Evolutionary conservation across 805 yeast species (phyloP).

Genomic region (Saturnispora sekii): DNA sequence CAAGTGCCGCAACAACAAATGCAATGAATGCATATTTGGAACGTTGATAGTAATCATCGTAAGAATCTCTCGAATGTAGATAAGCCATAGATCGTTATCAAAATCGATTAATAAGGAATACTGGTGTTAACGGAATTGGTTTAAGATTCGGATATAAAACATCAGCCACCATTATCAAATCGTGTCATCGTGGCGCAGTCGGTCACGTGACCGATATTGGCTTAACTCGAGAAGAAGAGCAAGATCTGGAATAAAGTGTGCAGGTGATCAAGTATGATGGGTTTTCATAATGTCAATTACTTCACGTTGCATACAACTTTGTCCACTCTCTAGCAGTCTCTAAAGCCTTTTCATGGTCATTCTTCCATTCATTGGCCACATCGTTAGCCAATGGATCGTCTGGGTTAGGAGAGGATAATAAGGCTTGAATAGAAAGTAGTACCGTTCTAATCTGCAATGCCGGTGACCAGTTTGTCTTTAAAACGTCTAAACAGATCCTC

Average conservation of each 20-base stretch:
- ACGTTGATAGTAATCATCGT: conserved; percentile 2
- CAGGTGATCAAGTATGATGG: background rate
- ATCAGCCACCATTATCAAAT: no score
- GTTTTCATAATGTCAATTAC: conserved; percentile 27
- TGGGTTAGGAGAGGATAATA: conserved; percentile 93
- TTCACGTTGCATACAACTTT: conserved; percentile 39
- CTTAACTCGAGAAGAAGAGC: no score
- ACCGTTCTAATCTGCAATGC: conserved; percentile 94
- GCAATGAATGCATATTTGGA: conserved; percentile 63
- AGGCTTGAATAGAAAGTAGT: conserved; percentile 82
- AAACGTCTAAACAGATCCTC: conserved; percentile 88
- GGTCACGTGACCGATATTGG: no score
- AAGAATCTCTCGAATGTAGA: background rate
- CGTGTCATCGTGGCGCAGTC: background rate
- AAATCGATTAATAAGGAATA: no score
- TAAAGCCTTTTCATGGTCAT: conserved; percentile 71
- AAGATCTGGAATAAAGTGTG: background rate
- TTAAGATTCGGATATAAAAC: no score
- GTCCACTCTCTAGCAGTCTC: conserved; percentile 77
- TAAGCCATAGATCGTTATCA: background rate
- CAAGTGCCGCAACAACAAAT: conserved; percentile 40
- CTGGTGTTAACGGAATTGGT: no score
- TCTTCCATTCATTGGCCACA: conserved; percentile 95
- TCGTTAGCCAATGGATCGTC: conserved; percentile 98
- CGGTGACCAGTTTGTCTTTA: conserved; percentile 95